Percentiles rank a stretch among this genome's conserved stretches.
Conservation (phyloP, 495 filamentous ascomycete species). For the Penicillium samsonianum region DNA sequence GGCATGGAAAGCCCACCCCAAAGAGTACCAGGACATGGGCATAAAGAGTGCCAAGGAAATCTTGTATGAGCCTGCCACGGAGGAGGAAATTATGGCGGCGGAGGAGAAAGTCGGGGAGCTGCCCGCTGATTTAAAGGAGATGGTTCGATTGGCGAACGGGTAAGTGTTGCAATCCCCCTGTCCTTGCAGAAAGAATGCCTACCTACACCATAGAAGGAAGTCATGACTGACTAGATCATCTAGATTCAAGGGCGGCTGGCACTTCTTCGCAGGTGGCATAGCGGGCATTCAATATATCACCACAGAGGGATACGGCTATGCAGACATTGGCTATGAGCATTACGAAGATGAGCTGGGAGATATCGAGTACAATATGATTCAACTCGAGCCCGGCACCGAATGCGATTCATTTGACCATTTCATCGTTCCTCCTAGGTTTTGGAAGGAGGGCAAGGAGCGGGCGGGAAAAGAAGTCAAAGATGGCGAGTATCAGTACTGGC, state of each 20-base stretch:
- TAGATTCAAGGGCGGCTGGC: slow-evolving; percentile 5
- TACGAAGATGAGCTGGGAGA: neutral
- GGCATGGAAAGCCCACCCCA: neutral
- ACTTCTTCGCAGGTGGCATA: slow-evolving; percentile 3
- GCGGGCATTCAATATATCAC: neutral
- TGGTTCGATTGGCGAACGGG: slow-evolving; percentile 5
- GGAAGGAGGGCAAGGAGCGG: neutral
- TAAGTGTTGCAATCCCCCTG: neutral
- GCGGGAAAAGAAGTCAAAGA: neutral
- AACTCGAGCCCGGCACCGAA: neutral
- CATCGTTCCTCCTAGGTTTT: neutral
- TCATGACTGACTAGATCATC: neutral
- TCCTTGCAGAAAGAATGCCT: too few species aligned
- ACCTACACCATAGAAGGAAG: too few species aligned
- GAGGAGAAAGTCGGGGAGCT: neutral
- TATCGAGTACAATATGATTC: neutral
- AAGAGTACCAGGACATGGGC: slow-evolving; percentile 3
- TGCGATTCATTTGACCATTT: slow-evolving; percentile 1
- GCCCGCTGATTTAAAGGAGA: slow-evolving; percentile 1
- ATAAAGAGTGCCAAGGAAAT: neutral
- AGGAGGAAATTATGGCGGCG: neutral
- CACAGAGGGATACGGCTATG: neutral
- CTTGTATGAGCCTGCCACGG: neutral
- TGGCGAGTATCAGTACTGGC: slow-evolving; percentile 3
- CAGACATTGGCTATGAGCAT: neutral